Percentiles rank a stretch among this genome's conserved stretches.
Conservation (phyloP, 192 early-diverging fungal genomes). For the Backusella luteola region DNA sequence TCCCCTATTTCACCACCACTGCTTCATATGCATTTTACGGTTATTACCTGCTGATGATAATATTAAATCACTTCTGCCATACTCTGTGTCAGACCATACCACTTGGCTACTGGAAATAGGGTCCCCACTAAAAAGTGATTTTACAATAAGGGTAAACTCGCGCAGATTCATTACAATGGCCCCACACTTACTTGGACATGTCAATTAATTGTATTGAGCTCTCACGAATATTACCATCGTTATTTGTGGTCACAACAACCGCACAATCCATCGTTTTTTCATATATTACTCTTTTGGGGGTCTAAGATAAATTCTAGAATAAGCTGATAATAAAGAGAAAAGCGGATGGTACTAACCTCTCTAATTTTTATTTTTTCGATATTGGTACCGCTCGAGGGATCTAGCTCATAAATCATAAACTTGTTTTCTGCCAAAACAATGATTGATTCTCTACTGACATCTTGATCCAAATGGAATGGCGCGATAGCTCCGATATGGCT, state of each 20-base stretch:
- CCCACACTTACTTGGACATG: neutral
- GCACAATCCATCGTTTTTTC: neutral
- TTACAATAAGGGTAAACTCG: neutral
- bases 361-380: neutral
- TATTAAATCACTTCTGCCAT: conserved; percentile 9
- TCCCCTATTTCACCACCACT: too few relatives aligned
- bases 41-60: conserved; percentile 6
- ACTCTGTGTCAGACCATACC: neutral
- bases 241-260: neutral
- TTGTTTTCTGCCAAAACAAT: neutral
- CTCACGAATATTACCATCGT: neutral
- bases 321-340: neutral
- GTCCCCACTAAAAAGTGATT: neutral
- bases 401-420: neutral
- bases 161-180: neutral
- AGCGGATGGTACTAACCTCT: neutral
- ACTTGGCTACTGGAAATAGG: neutral
- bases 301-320: neutral
- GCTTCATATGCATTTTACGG: neutral
- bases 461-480: neutral
- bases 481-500: neutral
- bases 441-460: neutral
- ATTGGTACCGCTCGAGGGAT: neutral
- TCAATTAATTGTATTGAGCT: conserved; percentile 9
- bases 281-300: conserved; percentile 7